phyloP scores from a whole-genome alignment of 306 rosid species.

The Castanospermum australe region DNA sequence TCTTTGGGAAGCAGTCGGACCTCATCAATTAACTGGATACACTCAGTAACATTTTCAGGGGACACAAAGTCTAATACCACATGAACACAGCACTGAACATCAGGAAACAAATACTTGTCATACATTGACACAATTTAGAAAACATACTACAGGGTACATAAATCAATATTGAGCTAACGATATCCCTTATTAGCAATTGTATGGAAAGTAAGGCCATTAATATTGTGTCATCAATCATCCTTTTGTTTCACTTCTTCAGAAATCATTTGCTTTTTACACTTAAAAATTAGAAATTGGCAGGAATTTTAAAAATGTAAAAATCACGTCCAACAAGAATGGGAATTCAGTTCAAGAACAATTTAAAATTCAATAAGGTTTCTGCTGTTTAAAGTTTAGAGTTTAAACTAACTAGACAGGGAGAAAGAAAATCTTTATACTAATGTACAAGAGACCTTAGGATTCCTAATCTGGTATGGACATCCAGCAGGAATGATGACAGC shows the following conservation, averaged over 20 bases:
- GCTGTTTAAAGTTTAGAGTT: no score
- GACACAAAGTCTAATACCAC: constrained; percentile 87
- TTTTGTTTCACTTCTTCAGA: not conserved
- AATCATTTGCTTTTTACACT: not conserved
- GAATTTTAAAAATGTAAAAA: not conserved
- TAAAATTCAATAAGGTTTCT: constrained; percentile 4
- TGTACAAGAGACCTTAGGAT: constrained; percentile 65
- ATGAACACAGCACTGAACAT: constrained; percentile 77
- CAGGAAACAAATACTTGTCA: constrained; percentile 24
- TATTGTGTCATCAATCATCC: not conserved
- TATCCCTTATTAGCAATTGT: not conserved
- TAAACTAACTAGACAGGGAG: not conserved
- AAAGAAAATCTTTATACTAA: not conserved
- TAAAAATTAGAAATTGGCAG: not conserved
- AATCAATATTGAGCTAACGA: not conserved
- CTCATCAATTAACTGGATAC: constrained; percentile 73
- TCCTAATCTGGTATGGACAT: constrained; percentile 93
- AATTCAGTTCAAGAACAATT: not conserved
- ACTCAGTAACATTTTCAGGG: constrained; percentile 74
- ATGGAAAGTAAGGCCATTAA: not conserved
- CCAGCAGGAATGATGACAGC: constrained; percentile 99
- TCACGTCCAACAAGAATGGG: not conserved
- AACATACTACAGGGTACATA: not conserved
- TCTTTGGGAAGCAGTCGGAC: constrained; percentile 64
- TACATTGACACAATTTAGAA: constrained; percentile 15